Percentiles rank a stretch among this genome's conserved stretches.
Conservation (phyloP, 1,139 yeast species). For the Kodamaea suecica region DNA sequence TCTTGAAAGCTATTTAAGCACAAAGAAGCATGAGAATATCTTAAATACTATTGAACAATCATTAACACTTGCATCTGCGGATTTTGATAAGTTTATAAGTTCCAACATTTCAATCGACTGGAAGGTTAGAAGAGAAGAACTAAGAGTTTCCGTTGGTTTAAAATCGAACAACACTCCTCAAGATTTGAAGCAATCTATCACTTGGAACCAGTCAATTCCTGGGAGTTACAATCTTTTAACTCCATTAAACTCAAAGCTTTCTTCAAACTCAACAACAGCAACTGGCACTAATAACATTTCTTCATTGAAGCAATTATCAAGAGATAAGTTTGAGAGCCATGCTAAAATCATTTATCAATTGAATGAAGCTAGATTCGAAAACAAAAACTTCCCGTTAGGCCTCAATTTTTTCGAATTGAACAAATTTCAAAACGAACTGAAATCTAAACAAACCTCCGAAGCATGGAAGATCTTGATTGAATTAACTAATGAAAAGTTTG, state of each 20-base stretch:
- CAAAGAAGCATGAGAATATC: conserved; percentile 79
- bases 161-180: conserved; percentile 17
- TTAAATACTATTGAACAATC: conserved; percentile 82
- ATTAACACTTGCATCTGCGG: conserved; percentile 68
- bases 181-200: conserved; percentile 23
- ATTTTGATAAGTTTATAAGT: conserved; percentile 75
- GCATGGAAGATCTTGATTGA: conserved; percentile 58
- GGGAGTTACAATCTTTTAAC: conserved; percentile 35
- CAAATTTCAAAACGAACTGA: conserved; percentile 49
- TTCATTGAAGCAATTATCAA: conserved; percentile 32
- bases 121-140: conserved; percentile 71
- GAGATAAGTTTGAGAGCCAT: conserved; percentile 67
- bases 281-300: conserved; percentile 8
- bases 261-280: conserved; percentile 1
- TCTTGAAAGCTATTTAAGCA: conserved; percentile 57
- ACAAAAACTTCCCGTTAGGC: conserved; percentile 48
- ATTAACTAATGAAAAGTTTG: conserved; percentile 35
- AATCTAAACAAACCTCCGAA: conserved; percentile 62
- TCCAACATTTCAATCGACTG: conserved; percentile 79
- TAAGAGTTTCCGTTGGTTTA: conserved; percentile 64
- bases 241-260: conserved; percentile 23
- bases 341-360: conserved; percentile 69
- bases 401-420: conserved; percentile 53
- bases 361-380: conserved; percentile 63
- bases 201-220: conserved; percentile 39